Evolutionary conservation across 441 rosid species (phyloP).

Genomic region (Adansonia grandidieri): DNA sequence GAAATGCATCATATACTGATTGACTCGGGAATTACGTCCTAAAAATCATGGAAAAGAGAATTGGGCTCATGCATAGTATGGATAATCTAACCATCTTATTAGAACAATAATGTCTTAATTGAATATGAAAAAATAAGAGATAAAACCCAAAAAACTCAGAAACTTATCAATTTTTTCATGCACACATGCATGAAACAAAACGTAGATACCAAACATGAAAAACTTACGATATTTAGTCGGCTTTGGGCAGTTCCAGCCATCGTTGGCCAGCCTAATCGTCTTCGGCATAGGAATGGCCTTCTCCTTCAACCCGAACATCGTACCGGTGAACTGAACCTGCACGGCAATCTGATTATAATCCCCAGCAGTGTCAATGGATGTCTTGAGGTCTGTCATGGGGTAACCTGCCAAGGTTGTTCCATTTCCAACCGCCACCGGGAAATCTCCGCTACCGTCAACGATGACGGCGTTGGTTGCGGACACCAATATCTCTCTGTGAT

Average conservation of each 20-base stretch:
- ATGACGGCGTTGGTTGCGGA: slow-evolving; percentile 55
- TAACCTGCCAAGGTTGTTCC: slow-evolving; percentile 59
- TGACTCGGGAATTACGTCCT: too few relatives aligned
- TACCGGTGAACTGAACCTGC: slow-evolving; percentile 49
- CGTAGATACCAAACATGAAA: background rate
- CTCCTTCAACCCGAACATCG: slow-evolving; percentile 56
- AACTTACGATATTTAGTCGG: slow-evolving; percentile 41
- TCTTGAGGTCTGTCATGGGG: slow-evolving; percentile 48
- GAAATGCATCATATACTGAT: too few relatives aligned
- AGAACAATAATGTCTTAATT: too few relatives aligned
- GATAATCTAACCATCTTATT: too few relatives aligned
- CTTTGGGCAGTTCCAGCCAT: slow-evolving; percentile 54
- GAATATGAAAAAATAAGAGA: background rate
- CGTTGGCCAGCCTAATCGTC: slow-evolving; percentile 47
- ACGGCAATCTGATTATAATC: slow-evolving; percentile 54
- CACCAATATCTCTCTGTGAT: slow-evolving; percentile 68
- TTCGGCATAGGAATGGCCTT: slow-evolving; percentile 56
- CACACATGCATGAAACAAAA: too few relatives aligned
- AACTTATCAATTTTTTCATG: too few relatives aligned
- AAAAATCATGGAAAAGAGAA: too few relatives aligned
- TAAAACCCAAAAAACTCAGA: background rate
- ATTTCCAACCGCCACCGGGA: slow-evolving; percentile 54
- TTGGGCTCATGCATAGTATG: too few relatives aligned
- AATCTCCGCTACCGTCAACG: slow-evolving; percentile 41
- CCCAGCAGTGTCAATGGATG: slow-evolving; percentile 62